Base-by-base conservation (phyloP, 495 filamentous ascomycete genomes). In the Aspergillus olivimuriae region DNA sequence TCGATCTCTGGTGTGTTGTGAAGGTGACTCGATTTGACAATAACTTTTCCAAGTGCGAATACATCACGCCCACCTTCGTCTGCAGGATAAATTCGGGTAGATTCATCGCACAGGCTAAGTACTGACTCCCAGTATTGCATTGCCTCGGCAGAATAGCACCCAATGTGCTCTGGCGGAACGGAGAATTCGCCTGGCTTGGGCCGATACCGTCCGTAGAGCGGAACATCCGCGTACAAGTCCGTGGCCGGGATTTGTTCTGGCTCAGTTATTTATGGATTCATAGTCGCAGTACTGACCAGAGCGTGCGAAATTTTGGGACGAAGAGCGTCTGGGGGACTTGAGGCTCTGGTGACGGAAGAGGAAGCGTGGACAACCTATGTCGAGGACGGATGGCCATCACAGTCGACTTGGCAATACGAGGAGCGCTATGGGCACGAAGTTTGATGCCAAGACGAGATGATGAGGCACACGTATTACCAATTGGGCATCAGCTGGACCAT, bases 21-120 rank as follows among this genome's bases (percentile, higher is more conserved):
- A 30, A 70, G 62, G 49, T 70, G 65, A 39, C 60, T 68, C 4
- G 66, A 69, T 47, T 70, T 74, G 34, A 74, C 54, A 34, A 74
- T 69, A 11, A 69, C 55, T 37, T 60, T 68, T n/a, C 70, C 69
- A 31, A 70, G 50, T 16, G 68, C 65, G 41, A 72, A 72, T 6
- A 72, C 65, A 44, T 72, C 68, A 12, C 66, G 61, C 6, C 61
- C 66, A 14, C 57, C 65, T 22, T 62, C 58, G n/a, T 56, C 51
- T 42, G 44, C 57, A 10, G 52, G 52, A 31, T 70, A 70, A 16
- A 70, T 68, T 30, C 60, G 35, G 35, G 33, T 52, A 1, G 47
- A 39, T 39, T 57, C 51, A 19, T 51, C 52, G 50, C 66, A 71
- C 14, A 55, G 48, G 11, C 18, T 47, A 47, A 69, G 4, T 7